Conservation (phyloP, 1,139 yeast genomes). For the Suhomyces kunorum region DNA sequence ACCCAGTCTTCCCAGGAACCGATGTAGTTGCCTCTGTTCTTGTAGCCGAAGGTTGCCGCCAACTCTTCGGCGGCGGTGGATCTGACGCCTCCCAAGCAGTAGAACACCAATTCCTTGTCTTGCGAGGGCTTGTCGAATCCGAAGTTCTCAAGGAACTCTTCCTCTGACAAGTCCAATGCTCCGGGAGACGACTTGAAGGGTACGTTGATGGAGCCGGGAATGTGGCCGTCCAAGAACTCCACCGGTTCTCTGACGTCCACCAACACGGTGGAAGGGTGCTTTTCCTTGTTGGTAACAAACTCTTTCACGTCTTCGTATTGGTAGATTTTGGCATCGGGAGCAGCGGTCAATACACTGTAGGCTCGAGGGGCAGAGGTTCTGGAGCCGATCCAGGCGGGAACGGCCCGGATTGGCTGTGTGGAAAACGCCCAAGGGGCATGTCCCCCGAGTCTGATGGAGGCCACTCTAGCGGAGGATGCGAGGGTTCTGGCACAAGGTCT, state of each 20-base stretch:
- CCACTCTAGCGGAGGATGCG: slow-evolving; percentile 8
- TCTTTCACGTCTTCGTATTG: slow-evolving; percentile 58
- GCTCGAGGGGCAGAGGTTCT: slow-evolving; percentile 8
- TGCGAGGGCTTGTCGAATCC: slow-evolving; percentile 79
- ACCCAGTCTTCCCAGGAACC: slow-evolving; percentile 92
- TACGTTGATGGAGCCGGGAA: slow-evolving; percentile 82
- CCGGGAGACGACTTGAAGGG: slow-evolving; percentile 94
- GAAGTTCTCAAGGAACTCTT: slow-evolving; percentile 78
- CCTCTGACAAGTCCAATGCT: slow-evolving; percentile 78
- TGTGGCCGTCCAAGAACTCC: slow-evolving; percentile 69
- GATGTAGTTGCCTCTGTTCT: slow-evolving; percentile 69
- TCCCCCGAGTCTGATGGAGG: slow-evolving; percentile 8
- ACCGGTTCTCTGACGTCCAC: slow-evolving; percentile 92
- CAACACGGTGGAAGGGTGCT: slow-evolving; percentile 49
- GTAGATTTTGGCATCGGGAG: slow-evolving; percentile 52
- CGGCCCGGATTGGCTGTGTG: slow-evolving; percentile 1
- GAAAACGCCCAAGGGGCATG: neutral
- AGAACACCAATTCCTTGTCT: slow-evolving; percentile 77
- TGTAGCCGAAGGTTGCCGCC: slow-evolving; percentile 87
- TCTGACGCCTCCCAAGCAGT: slow-evolving; percentile 92
- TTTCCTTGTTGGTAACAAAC: slow-evolving; percentile 40
- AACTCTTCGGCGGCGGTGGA: slow-evolving; percentile 88
- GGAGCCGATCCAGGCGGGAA: slow-evolving; percentile 5
- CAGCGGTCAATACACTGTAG: slow-evolving; percentile 20
- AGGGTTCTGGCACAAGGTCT: slow-evolving; percentile 9